These are phyloP conservation scores for Paecilomyces niveus DNA, from an alignment of 2,329 filamentous ascomycete species.

Conservation along the genomic window DNA sequence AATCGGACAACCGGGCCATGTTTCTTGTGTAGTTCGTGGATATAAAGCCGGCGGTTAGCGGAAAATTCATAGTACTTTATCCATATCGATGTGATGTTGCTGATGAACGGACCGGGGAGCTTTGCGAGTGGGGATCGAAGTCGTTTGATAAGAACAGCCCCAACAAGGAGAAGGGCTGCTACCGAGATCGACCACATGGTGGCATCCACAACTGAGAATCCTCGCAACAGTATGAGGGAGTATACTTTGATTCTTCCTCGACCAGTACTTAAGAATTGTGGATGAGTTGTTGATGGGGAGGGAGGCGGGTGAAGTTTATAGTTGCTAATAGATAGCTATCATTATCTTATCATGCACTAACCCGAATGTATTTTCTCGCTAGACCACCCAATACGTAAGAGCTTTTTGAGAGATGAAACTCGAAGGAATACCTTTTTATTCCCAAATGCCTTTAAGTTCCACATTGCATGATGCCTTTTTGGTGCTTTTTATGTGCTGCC, in stretches of 20 bases:
- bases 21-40: slow-evolving; percentile 18
- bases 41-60: slow-evolving; percentile 18
- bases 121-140: slow-evolving; percentile 2
- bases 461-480: too few species aligned
- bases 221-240: neutral
- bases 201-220: neutral
- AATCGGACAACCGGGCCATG: slow-evolving; percentile 23
- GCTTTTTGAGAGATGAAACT: too few species aligned
- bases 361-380: too few species aligned
- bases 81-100: slow-evolving; percentile 18
- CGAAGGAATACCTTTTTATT: too few species aligned
- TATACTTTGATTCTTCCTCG: neutral
- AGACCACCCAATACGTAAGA: too few species aligned
- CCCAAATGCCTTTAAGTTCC: too few species aligned
- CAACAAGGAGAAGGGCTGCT: neutral
- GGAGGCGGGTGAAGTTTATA: neutral
- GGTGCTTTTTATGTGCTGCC: too few species aligned
- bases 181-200: neutral
- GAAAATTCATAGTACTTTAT: slow-evolving; percentile 26
- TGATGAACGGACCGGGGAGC: slow-evolving; percentile 23
- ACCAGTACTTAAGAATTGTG: neutral
- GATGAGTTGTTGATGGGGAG: neutral
- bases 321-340: too few species aligned
- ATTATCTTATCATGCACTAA: too few species aligned
- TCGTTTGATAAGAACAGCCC: neutral